phyloP scores from a whole-genome alignment of 257 asterid genomes.

The Paulownia fortunei region DNA sequence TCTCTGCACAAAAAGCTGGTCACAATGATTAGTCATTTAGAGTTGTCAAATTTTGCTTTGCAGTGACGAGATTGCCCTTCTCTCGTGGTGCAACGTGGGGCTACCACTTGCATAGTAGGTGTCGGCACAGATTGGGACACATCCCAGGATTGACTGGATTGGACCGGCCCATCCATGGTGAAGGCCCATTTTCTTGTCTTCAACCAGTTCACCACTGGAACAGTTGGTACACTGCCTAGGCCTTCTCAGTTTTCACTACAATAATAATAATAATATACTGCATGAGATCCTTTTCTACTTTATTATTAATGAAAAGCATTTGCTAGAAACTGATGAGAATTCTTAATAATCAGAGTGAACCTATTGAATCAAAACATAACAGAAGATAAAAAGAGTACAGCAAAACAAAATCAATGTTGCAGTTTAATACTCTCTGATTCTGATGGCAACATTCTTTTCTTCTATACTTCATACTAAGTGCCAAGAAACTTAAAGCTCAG shows the following conservation, averaged over 20 bases:
- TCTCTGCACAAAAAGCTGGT: background rate
- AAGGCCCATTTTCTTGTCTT: background rate
- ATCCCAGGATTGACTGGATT: background rate
- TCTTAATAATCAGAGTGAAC: too few relatives aligned
- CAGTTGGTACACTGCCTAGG: too few relatives aligned
- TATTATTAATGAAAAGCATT: too few relatives aligned
- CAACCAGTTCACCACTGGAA: background rate
- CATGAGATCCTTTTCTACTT: too few relatives aligned
- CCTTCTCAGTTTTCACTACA: too few relatives aligned
- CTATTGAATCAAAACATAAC: too few relatives aligned
- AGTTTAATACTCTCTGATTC: too few relatives aligned
- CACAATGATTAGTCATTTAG: slow-evolving; percentile 30
- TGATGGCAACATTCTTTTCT: background rate
- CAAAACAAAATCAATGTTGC: background rate
- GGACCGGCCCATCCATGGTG: background rate
- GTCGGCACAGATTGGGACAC: slow-evolving; percentile 33
- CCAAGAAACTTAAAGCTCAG: too few relatives aligned
- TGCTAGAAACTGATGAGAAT: too few relatives aligned
- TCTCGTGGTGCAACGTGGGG: slow-evolving; percentile 35
- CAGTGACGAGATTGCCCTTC: slow-evolving; percentile 25
- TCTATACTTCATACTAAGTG: background rate
- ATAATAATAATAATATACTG: too few relatives aligned
- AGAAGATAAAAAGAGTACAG: background rate
- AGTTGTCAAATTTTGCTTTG: background rate
- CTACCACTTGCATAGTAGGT: slow-evolving; percentile 22